Conservation (phyloP, 345 rosid genomes). For the sweet orange (Citrus sinensis) region DVS_A1.0 CM039164.1:2039001-2039500, state of each 20-base stretch:
- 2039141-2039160: constrained; percentile 9
- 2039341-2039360: not conserved
- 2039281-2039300: not conserved
- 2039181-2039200: constrained; percentile 64
- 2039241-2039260: constrained; percentile 56
- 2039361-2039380: not conserved
- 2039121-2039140: constrained; percentile 5
- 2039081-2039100: constrained; percentile 43
- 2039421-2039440: constrained; percentile 57
- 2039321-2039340: not conserved
- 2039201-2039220: constrained; percentile 60
- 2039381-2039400: not conserved
- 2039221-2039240: constrained; percentile 67
- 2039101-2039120: not conserved
- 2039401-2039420: constrained; percentile 28
- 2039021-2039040: constrained; percentile 86
- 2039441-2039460: constrained; percentile 87
- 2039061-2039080: constrained; percentile 56
- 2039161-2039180: constrained; percentile 78
- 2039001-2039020: constrained; percentile 74
- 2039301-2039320: not conserved
- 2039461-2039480: constrained; percentile 57
- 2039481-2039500: constrained; percentile 66
- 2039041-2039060: constrained; percentile 67
- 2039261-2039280: constrained; percentile 27